Base-by-base conservation (phyloP, 2,329 filamentous ascomycete genomes). In the Colletotrichum sp. region DNA sequence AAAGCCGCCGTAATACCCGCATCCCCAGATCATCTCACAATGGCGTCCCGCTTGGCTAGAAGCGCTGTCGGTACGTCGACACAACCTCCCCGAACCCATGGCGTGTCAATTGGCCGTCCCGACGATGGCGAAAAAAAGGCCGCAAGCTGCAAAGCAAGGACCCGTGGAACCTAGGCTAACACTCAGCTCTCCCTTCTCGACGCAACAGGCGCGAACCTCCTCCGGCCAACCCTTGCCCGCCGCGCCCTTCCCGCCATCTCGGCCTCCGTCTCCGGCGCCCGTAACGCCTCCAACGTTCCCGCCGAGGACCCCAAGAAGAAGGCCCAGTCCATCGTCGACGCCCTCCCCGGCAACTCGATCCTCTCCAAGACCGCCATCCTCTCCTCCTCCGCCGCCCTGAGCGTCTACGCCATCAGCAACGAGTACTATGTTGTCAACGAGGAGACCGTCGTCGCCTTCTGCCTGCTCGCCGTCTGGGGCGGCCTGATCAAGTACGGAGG, bases 391-490 rank as follows among this genome's bases (percentile, higher is more conserved):
- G 95, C 97, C 83, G 96, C 94, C 88, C 88, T 98, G 82, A 96
- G 95, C 83, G 92, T 98, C 86, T 98, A 97, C 85, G 97, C 96
- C 84, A 96, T 99, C 89, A 97, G 95, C 93, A 99, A 98, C 89
- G 97, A 99, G 92, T 96, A 98, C 91, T 98, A 98, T 89, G 96
- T 99, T 86, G 91, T 99, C 88, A 99, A 99, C 90, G 97, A 99
- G 91, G 97, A 99, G 91, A 94, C 96, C 78, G 94, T 99, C 85
- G 95, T 98, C 84, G 95, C 95, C 80, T 92, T 99, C 89, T 97
- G 94, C 87, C 91, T 99, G 83, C 90, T 98, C 84, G 95, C 94
- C 85, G 95, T 98, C 85, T 99, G 98, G 94, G 94, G 91, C 84
- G 95, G 93, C 78, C 91, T 98, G 82, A 96, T 95, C 89, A 97